Conservation (phyloP, 1,284 basidiomycete genomes). For the Leccinum subfulvum region DNA sequence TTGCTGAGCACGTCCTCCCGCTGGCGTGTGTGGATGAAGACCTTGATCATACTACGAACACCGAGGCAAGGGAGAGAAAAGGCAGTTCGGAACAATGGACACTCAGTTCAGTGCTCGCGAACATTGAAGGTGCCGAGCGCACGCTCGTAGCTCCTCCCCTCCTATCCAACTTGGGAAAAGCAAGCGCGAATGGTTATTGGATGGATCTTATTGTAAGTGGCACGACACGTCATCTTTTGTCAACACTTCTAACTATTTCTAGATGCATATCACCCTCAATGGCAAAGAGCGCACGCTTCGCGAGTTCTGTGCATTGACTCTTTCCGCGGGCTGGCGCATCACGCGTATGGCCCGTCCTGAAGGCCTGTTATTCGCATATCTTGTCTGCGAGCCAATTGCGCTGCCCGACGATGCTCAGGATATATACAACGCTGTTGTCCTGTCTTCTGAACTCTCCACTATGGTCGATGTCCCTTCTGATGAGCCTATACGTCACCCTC, state of each 20-base stretch:
- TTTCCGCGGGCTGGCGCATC: constrained; percentile 68
- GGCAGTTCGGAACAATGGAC: constrained; percentile 24
- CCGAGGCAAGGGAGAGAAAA: neutral
- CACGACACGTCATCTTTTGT: neutral
- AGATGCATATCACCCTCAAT: constrained; percentile 75
- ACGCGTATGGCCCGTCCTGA: constrained; percentile 55
- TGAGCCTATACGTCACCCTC: constrained; percentile 19
- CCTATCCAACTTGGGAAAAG: constrained; percentile 68
- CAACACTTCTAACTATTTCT: constrained; percentile 4
- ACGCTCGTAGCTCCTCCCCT: constrained; percentile 53
- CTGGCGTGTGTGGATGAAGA: constrained; percentile 38
- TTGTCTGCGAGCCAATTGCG: constrained; percentile 58
- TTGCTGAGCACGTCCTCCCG: constrained; percentile 68
- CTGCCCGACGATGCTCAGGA: constrained; percentile 40
- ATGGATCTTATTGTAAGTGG: constrained; percentile 65
- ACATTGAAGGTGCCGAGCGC: constrained; percentile 45
- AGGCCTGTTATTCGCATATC: constrained; percentile 64
- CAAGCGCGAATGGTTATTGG: constrained; percentile 65
- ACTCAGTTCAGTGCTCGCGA: constrained; percentile 26
- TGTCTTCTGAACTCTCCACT: constrained; percentile 23
- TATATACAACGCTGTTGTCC: constrained; percentile 22
- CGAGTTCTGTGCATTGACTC: constrained; percentile 55
- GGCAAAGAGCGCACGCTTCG: constrained; percentile 69
- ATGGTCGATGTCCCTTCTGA: constrained; percentile 22
- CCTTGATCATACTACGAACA: neutral